phyloP scores from a whole-genome alignment of 1,284 basidiomycete genomes.

The Violaceomyces palustris region DNA sequence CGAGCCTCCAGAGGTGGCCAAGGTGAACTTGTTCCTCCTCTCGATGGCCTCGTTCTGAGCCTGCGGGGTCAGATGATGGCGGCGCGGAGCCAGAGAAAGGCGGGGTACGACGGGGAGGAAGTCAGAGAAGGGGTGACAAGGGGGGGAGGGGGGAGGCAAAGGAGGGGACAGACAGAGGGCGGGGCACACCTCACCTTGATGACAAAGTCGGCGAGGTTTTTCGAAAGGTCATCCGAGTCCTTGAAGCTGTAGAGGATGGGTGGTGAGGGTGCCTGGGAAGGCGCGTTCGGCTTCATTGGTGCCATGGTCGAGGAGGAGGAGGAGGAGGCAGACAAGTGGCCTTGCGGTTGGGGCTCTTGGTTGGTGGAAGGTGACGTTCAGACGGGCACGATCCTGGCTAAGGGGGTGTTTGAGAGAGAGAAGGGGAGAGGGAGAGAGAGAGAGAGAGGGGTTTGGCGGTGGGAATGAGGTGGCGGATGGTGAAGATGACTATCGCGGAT shows the following conservation, averaged over 20 bases:
- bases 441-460: too few relatives aligned
- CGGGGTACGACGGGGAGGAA: not conserved
- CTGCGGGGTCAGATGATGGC: conserved; percentile 1
- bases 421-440: too few relatives aligned
- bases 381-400: too few relatives aligned
- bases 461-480: too few relatives aligned
- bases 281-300: conserved; percentile 31
- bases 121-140: not conserved
- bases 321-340: too few relatives aligned
- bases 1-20: conserved; percentile 90
- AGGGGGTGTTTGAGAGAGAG: too few relatives aligned
- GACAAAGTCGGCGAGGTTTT: conserved; percentile 73
- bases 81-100: not conserved
- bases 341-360: too few relatives aligned
- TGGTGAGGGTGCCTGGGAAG: conserved; percentile 31
- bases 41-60: conserved; percentile 84
- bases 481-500: too few relatives aligned
- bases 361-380: too few relatives aligned
- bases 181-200: conserved; percentile 57
- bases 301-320: conserved; percentile 23
- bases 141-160: not conserved
- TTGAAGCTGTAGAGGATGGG: conserved; percentile 74
- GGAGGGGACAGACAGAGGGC: too few relatives aligned
- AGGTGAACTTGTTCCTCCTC: conserved; percentile 80
- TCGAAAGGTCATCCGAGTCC: conserved; percentile 56